These are phyloP conservation scores for Lentinula raphanica DNA, from an alignment of 768 basidiomycete species.

Conservation along the genomic window DNA sequence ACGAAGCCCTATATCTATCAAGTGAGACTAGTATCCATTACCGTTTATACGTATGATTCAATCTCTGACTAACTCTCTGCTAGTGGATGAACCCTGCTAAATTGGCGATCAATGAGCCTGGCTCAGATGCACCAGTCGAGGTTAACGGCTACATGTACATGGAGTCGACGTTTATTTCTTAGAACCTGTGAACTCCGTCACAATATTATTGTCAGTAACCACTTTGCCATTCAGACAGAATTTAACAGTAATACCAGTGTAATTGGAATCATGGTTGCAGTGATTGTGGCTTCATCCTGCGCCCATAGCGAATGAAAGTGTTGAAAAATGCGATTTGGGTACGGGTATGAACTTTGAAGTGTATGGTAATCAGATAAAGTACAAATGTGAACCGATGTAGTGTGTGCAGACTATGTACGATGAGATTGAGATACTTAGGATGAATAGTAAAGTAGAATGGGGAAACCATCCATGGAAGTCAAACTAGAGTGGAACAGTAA, in stretches of 20 bases:
- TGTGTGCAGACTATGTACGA: background rate
- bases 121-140: conserved; percentile 32
- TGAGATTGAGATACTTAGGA: background rate
- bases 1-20: conserved; percentile 95
- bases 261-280: too few relatives aligned
- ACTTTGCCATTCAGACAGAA: too few relatives aligned
- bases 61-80: conserved; percentile 5
- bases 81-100: conserved; percentile 48
- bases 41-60: conserved; percentile 16
- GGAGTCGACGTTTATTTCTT: conserved; percentile 89
- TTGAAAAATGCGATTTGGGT: background rate
- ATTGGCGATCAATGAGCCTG: conserved; percentile 38
- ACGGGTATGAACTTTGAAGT: background rate
- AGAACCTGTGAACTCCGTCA: too few relatives aligned
- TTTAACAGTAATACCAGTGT: too few relatives aligned
- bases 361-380: background rate
- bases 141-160: conserved; percentile 75
- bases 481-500: background rate
- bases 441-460: background rate
- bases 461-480: background rate
- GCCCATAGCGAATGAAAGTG: background rate
- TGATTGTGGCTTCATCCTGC: too few relatives aligned
- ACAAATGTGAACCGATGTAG: background rate
- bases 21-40: conserved; percentile 48
- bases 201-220: too few relatives aligned